These are phyloP conservation scores for Alopecurus myosuroides DNA, from an alignment of 176 grass and related monocot genomes.

Conservation along the genomic window DNA sequence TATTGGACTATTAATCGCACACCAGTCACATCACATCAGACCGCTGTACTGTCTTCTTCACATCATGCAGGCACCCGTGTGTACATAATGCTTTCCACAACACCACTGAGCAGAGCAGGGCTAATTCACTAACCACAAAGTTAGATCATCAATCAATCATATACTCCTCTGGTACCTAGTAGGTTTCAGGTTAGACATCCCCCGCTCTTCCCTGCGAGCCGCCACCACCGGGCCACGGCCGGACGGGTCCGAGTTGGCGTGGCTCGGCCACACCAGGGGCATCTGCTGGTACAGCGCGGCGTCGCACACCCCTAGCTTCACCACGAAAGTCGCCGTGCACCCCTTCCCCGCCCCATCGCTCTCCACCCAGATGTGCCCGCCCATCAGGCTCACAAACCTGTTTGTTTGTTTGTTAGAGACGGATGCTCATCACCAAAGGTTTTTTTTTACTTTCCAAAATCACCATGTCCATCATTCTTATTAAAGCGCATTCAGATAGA, in stretches of 20 bases:
- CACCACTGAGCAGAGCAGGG: not conserved
- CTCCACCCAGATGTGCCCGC: slow-evolving; percentile 73
- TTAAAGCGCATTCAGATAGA: not conserved
- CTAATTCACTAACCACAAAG: not conserved
- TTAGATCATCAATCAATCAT: slow-evolving; percentile 2
- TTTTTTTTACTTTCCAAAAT: not conserved
- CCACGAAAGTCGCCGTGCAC: slow-evolving; percentile 50
- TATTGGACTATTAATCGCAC: not conserved
- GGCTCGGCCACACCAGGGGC: slow-evolving; percentile 25
- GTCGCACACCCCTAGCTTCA: slow-evolving; percentile 52
- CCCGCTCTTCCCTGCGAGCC: slow-evolving; percentile 35
- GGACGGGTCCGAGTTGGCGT: not conserved
- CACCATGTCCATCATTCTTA: too few species aligned
- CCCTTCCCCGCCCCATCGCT: slow-evolving; percentile 60
- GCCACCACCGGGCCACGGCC: not conserved
- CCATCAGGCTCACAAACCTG: slow-evolving; percentile 64
- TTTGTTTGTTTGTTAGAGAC: not conserved
- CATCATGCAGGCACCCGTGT: not conserved
- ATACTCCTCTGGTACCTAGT: slow-evolving; percentile 56
- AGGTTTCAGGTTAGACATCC: slow-evolving; percentile 16
- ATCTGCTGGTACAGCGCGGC: slow-evolving; percentile 35
- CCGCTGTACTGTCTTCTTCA: not conserved
- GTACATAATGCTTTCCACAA: not conserved
- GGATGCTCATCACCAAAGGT: not conserved
- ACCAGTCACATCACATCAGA: not conserved